Percentiles rank a stretch among this genome's conserved stretches.
These are phyloP conservation scores for Suhomyces bokatorum DNA, from an alignment of 1,139 yeast species.

Conservation along the genomic window DNA sequence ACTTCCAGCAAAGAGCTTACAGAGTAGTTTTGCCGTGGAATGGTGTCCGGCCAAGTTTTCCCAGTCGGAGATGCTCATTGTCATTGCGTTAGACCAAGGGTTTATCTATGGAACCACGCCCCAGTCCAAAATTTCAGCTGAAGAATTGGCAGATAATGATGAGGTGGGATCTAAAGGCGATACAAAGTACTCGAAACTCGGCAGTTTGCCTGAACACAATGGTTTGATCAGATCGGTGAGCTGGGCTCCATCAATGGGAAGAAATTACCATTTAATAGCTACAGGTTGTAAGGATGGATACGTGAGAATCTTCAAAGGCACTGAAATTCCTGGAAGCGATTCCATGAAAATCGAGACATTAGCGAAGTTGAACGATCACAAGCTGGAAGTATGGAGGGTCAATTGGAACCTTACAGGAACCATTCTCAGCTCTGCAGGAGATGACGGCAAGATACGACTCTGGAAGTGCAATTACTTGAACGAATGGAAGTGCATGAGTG, in stretches of 20 bases:
- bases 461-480: conserved; percentile 89
- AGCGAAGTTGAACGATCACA: conserved; percentile 63
- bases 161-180: conserved; percentile 18
- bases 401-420: conserved; percentile 95
- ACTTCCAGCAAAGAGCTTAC: conserved; percentile 75
- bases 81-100: conserved; percentile 86
- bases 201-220: conserved; percentile 69
- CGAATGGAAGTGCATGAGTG: conserved; percentile 91
- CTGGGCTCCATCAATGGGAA: conserved; percentile 98
- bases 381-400: conserved; percentile 93
- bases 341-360: conserved; percentile 36
- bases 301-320: conserved; percentile 79
- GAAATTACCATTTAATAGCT: conserved; percentile 83
- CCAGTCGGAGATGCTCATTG: conserved; percentile 71
- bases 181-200: conserved; percentile 33
- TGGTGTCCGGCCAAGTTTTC: conserved; percentile 94
- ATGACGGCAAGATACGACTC: conserved; percentile 86
- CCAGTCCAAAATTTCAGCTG: conserved; percentile 21
- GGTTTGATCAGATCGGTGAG: conserved; percentile 86
- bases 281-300: conserved; percentile 95
- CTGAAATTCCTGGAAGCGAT: conserved; percentile 38
- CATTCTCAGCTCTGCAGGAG: conserved; percentile 89
- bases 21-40: conserved; percentile 80
- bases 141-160: conserved; percentile 34
- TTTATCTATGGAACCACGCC: conserved; percentile 61